A percentile compares a stretch with the other conserved stretches of the same genome.
phyloP scores from a whole-genome alignment of 768 basidiomycete species.

The Lactarius evosmus region DNA sequence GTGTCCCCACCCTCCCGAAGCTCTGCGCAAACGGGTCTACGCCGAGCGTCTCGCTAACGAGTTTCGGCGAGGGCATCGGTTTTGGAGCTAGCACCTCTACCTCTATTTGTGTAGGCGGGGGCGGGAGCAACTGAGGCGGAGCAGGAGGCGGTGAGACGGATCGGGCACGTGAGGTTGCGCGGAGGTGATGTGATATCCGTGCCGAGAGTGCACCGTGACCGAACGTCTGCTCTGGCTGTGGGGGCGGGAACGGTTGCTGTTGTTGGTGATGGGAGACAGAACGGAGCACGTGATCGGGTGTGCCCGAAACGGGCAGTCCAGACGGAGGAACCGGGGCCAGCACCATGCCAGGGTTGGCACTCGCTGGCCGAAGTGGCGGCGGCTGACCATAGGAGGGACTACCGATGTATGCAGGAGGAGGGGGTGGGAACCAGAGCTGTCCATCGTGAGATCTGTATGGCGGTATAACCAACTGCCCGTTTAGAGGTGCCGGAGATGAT shows the following conservation, averaged over 20 bases:
- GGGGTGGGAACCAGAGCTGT: slow-evolving; percentile 35
- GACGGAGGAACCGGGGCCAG: slow-evolving; percentile 33
- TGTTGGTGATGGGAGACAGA: slow-evolving; percentile 30
- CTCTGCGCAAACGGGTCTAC: slow-evolving; percentile 3
- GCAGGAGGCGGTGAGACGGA: slow-evolving; percentile 63
- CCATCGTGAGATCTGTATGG: slow-evolving; percentile 32
- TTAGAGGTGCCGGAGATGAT: slow-evolving; percentile 45
- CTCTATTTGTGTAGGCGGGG: slow-evolving; percentile 11
- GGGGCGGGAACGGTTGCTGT: slow-evolving; percentile 1
- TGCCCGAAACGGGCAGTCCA: slow-evolving; percentile 37
- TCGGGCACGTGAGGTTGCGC: slow-evolving; percentile 52
- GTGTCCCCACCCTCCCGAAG: slow-evolving; percentile 17
- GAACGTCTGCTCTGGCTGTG: slow-evolving; percentile 43
- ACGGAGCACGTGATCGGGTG: slow-evolving; percentile 34
- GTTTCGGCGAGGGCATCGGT: slow-evolving; percentile 65
- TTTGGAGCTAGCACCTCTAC: slow-evolving; percentile 55
- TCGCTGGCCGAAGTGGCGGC: slow-evolving; percentile 47
- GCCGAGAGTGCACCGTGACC: slow-evolving; percentile 61
- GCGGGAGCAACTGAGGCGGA: slow-evolving; percentile 40
- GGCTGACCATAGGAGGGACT: slow-evolving; percentile 36
- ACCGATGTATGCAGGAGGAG: slow-evolving; percentile 9
- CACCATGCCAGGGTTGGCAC: slow-evolving; percentile 41
- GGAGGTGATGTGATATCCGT: slow-evolving; percentile 57
- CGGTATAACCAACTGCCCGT: slow-evolving; percentile 16
- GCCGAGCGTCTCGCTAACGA: slow-evolving; percentile 30